phyloP scores from a whole-genome alignment of 192 early-diverging fungal species.

The Backusella macrospora region DNA sequence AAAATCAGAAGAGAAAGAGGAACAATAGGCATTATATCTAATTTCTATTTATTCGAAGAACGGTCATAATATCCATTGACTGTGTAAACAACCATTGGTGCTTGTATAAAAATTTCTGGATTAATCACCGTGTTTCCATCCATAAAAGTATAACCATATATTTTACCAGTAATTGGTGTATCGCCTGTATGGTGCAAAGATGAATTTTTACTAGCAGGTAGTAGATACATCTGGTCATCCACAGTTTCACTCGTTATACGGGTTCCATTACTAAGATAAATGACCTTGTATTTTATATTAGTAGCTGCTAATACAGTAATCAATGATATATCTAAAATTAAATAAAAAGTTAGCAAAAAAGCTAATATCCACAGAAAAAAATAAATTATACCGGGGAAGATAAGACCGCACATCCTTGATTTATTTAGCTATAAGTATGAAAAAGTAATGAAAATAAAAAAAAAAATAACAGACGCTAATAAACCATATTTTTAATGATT shows the following conservation, averaged over 20 bases:
- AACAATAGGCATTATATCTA: background rate
- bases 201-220: background rate
- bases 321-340: background rate
- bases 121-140: too few species aligned
- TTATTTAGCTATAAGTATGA: background rate
- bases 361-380: background rate
- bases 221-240: background rate
- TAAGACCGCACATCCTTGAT: background rate
- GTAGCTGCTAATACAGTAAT: too few species aligned
- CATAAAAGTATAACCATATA: background rate
- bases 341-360: background rate
- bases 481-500: too few species aligned
- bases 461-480: too few species aligned
- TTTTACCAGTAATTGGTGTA: background rate
- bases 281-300: conserved; percentile 15
- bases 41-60: background rate
- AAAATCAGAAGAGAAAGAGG: conserved; percentile 1
- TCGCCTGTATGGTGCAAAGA: background rate
- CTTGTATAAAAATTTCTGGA: conserved; percentile 3
- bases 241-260: background rate
- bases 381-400: background rate
- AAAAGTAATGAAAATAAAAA: too few species aligned
- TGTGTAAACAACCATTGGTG: background rate
- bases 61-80: conserved; percentile 1
- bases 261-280: background rate